Percentiles rank a stretch among this genome's conserved stretches.
phyloP scores from a whole-genome alignment of 768 basidiomycete genomes.

The Amanita muscaria region DNA sequence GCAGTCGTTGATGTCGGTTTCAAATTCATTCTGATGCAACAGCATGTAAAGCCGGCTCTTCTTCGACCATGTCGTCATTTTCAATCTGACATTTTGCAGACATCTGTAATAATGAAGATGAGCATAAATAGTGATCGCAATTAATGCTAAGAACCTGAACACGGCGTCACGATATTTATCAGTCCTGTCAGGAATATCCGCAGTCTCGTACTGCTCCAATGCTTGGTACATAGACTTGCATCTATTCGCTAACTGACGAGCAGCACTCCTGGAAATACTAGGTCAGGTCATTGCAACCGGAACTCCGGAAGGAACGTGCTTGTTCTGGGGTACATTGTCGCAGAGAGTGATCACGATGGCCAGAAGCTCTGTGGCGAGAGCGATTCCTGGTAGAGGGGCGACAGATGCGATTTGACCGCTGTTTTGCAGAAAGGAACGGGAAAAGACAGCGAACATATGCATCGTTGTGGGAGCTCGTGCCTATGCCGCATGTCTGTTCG shows the following conservation, averaged over 20 bases:
- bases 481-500: too few species aligned
- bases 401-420: slow-evolving; percentile 41
- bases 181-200: slow-evolving; percentile 25
- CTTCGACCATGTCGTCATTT: slow-evolving; percentile 37
- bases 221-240: slow-evolving; percentile 34
- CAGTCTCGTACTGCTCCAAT: slow-evolving; percentile 24
- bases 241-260: slow-evolving; percentile 37
- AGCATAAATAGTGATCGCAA: not conserved
- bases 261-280: slow-evolving; percentile 26
- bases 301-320: slow-evolving; percentile 26
- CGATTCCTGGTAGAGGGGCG: slow-evolving; percentile 39
- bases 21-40: slow-evolving; percentile 35
- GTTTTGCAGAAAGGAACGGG: too few species aligned
- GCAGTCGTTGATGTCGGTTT: slow-evolving; percentile 35
- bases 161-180: slow-evolving; percentile 25
- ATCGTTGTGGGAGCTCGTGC: too few species aligned
- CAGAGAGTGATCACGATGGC: slow-evolving; percentile 37
- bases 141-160: slow-evolving; percentile 12
- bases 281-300: not conserved
- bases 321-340: slow-evolving; percentile 39
- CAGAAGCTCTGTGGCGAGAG: slow-evolving; percentile 32
- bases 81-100: slow-evolving; percentile 24
- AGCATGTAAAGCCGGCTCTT: slow-evolving; percentile 33
- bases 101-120: slow-evolving; percentile 10
- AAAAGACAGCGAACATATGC: too few species aligned